Conservation (phyloP, 2,329 filamentous ascomycete species). For the Ilyonectria destructans region DNA sequence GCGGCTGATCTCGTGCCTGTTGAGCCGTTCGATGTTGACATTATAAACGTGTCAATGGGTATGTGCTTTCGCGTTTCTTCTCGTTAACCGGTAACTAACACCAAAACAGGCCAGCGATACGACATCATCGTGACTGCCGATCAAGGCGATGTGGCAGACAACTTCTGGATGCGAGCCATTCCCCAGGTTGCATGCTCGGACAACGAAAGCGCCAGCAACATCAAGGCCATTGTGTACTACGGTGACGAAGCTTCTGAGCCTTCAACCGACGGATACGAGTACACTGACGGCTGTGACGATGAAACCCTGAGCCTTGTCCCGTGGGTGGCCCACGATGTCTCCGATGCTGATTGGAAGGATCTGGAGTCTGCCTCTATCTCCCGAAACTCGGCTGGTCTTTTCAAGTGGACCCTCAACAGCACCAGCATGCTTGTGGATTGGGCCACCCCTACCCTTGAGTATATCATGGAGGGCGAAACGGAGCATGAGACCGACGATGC, state of each 20-base stretch:
- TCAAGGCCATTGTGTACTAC: conserved; percentile 67
- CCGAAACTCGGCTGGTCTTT: conserved; percentile 50
- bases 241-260: conserved; percentile 43
- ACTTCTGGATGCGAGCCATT: conserved; percentile 67
- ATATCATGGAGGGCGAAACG: conserved; percentile 37
- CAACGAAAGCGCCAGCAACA: conserved; percentile 59
- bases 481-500: conserved; percentile 42
- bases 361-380: conserved; percentile 46
- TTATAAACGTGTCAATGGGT: conserved; percentile 46
- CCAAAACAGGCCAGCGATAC: conserved; percentile 64
- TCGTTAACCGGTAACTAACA: conserved; percentile 41
- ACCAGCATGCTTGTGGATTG: conserved; percentile 51
- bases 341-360: conserved; percentile 46
- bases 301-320: conserved; percentile 56
- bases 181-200: conserved; percentile 60
- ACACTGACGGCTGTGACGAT: conserved; percentile 53
- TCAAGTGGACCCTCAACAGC: conserved; percentile 62
- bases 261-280: conserved; percentile 27
- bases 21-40: conserved; percentile 65
- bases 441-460: conserved; percentile 45
- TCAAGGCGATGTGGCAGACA: conserved; percentile 48
- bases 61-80: not conserved
- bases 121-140: conserved; percentile 64
- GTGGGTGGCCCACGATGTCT: conserved; percentile 53
- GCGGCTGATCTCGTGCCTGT: conserved; percentile 73